A percentile compares a stretch with the other conserved stretches of the same genome.
phyloP scores from a whole-genome alignment of 148 eudicot genomes.

The Rhododendron ferrugineum region DNA sequence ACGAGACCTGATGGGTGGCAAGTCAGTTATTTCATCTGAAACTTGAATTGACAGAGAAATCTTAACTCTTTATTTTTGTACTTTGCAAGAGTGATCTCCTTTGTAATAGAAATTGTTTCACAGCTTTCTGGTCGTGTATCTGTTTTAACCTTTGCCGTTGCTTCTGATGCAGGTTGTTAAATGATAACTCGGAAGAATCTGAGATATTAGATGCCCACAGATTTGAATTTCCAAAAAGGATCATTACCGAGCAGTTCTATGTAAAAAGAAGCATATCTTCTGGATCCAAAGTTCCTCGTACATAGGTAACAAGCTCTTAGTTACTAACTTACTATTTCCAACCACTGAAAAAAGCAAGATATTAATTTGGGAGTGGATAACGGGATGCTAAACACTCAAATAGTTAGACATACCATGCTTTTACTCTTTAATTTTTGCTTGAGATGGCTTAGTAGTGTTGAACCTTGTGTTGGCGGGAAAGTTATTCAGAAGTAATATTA shows the following conservation, averaged over 20 bases:
- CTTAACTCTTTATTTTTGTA: neutral
- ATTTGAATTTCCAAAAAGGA: neutral
- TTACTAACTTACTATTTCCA: neutral
- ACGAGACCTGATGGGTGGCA: neutral
- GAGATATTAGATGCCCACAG: neutral
- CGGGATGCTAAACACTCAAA: neutral
- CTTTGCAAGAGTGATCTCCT: neutral
- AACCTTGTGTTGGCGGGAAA: neutral
- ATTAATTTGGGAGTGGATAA: neutral
- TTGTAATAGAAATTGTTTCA: neutral
- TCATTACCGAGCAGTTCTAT: neutral
- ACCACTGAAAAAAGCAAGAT: neutral
- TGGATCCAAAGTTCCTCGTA: conserved; percentile 6
- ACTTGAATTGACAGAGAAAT: neutral
- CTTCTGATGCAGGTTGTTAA: conserved; percentile 4
- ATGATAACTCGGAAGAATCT: neutral
- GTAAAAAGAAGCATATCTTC: neutral
- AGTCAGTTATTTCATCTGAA: neutral
- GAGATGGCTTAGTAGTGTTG: neutral
- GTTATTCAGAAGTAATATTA: neutral
- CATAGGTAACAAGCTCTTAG: neutral
- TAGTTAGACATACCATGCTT: neutral
- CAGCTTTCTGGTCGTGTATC: neutral
- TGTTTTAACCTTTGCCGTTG: neutral
- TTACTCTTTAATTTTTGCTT: neutral